Evolutionary conservation across 2,329 filamentous ascomycete species (phyloP).

Genomic region (Boeremia exigua): DNA sequence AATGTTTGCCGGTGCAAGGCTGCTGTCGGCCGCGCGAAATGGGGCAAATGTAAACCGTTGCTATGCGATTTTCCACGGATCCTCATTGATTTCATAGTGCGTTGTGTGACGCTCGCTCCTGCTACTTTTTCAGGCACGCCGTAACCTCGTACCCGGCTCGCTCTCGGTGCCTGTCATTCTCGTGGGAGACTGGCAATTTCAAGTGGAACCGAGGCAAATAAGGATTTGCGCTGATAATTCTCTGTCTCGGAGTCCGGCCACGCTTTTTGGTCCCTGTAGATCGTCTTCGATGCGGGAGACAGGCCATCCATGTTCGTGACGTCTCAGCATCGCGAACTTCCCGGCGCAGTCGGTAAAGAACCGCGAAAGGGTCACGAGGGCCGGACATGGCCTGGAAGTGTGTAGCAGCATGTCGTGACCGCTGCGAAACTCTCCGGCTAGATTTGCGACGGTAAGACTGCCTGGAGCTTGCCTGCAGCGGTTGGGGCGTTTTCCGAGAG

Average conservation of each 20-base stretch:
- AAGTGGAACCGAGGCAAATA: slow-evolving; percentile 18
- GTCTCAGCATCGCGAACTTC: slow-evolving; percentile 7
- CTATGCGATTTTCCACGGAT: slow-evolving; percentile 7
- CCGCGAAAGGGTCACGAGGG: slow-evolving; percentile 8
- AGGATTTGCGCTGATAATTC: slow-evolving; percentile 11
- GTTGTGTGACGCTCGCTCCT: slow-evolving; percentile 7
- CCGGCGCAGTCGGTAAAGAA: slow-evolving; percentile 2
- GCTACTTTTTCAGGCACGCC: not conserved
- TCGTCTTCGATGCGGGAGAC: slow-evolving; percentile 13
- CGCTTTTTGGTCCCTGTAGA: slow-evolving; percentile 19
- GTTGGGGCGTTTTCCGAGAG: not conserved
- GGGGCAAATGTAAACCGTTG: slow-evolving; percentile 5
- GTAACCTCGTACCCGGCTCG: slow-evolving; percentile 8
- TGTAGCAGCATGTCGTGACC: not conserved
- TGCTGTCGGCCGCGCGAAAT: slow-evolving; percentile 9
- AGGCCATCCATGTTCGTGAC: slow-evolving; percentile 14
- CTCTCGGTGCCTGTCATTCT: slow-evolving; percentile 8
- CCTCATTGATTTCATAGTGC: slow-evolving; percentile 2
- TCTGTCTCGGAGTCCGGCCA: slow-evolving; percentile 9
- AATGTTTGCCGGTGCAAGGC: slow-evolving; percentile 8
- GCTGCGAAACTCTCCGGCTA: slow-evolving; percentile 4
- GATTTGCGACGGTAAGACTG: not conserved
- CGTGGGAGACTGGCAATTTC: slow-evolving; percentile 3
- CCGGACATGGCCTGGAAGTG: not conserved
- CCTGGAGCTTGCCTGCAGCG: slow-evolving; percentile 6